Percentiles rank a stretch among this genome's conserved stretches.
phyloP scores from a whole-genome alignment of 2,329 filamentous ascomycete genomes.

The Diplodia intermedia region DNA sequence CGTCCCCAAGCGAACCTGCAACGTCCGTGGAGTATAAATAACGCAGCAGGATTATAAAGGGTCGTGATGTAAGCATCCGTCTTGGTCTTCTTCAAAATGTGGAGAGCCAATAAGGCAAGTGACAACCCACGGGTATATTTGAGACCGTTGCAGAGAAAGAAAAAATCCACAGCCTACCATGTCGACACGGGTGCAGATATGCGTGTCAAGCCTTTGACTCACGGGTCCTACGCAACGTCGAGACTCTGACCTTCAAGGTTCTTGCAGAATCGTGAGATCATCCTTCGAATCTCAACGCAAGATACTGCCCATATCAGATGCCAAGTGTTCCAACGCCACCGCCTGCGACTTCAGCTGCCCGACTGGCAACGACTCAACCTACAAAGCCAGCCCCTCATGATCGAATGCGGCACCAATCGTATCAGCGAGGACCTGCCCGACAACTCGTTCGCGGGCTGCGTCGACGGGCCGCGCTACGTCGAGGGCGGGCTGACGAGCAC shows the following conservation, averaged over 20 bases:
- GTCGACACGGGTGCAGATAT: background rate
- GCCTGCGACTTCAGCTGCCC: background rate
- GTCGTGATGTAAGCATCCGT: constrained; percentile 22
- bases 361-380: background rate
- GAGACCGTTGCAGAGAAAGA: constrained; percentile 8
- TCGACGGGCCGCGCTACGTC: constrained; percentile 1
- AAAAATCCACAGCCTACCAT: background rate
- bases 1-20: constrained; percentile 29
- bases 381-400: background rate
- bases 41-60: constrained; percentile 27
- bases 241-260: background rate
- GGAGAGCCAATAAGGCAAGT: constrained; percentile 19
- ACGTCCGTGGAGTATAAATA: constrained; percentile 13
- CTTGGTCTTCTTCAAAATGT: constrained; percentile 27
- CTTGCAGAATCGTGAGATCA: background rate
- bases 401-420: background rate
- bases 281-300: no score
- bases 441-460: constrained; percentile 4
- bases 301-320: background rate
- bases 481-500: background rate
- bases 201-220: background rate
- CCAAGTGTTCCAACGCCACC: no score
- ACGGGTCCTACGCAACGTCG: no score
- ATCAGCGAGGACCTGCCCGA: background rate
- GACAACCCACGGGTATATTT: constrained; percentile 30